Evolutionary conservation across 2,329 filamentous ascomycete genomes (phyloP), one percentile per base, ranked within the genome.

Genomic region (Sporothrix pseudoabietina): DNA sequence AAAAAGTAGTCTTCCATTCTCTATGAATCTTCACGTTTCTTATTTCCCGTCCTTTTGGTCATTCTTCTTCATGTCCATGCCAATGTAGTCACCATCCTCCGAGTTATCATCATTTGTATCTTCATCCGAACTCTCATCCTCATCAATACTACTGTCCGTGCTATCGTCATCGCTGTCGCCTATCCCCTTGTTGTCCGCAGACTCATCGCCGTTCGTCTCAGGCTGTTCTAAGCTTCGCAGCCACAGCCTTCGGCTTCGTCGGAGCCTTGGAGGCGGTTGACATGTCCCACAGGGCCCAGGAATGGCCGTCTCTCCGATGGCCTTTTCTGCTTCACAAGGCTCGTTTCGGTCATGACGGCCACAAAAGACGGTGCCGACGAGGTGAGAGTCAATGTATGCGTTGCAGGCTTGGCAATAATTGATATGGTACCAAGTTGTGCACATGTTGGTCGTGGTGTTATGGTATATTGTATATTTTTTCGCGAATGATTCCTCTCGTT

Each of bases 401-500:
- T 47, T 22, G 68, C 72, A 73, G 5, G 14, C 10, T 4, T 26
- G 35, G 49, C 66, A 73, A 59, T 66, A 59, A 26, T 16, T 65
- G 68, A 73, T 66, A 19, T 71, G 57, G 59, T 35, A 71, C 68
- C 59, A 35, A 9, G 66, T 70, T 9, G 69, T 52, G 47, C 72
- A 73, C 72, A 73, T 73, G 3, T 1, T 72, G 63, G 41, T 8
- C 16, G 52, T 12, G 8, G n/a, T 12, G 8, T 7, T 26, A 35
- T 14, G 26, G n/a, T 26, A 26, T 26, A 26, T 26, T 26, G 26
- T 26, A 26, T 26, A 26, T 26, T 26, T 26, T 26, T 26, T 47
- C 5, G 10, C 9, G n/a, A 12, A 9, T 8, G 12, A 61, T 3
- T 14, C 14, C 39, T 39, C 57, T 32, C 7, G 41, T 41, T n/a